Base-by-base conservation (phyloP, 257 asterid species). In the Capsicum pubescens region DNA sequence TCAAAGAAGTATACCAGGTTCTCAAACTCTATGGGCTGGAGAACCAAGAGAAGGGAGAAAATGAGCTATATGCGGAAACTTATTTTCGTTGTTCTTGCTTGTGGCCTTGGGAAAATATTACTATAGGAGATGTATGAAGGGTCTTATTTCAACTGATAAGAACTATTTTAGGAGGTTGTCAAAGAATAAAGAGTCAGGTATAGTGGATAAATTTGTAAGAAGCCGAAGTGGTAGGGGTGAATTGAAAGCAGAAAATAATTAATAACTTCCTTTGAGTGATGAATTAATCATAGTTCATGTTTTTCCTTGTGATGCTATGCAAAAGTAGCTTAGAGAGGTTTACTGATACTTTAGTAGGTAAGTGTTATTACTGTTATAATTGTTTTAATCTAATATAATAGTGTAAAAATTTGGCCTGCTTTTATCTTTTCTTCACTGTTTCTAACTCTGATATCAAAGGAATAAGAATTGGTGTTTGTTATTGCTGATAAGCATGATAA, bases 51-150 rank as follows among this genome's bases (percentile, higher is more conserved):
- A 81, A 85, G 83, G 86, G 71, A 48, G 90, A 86, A 72, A 88
- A 83, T 82, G 87, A 87, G 82, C 50, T 89, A 36, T 66, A 90
- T 36, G 87, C 86, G 83, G 95, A 90, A 72, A 72, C 48, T 58
- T 91, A 85, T 88, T 92, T 93, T 71, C 95, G 96, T 84, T 91
- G 92, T 58, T 93, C 94, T 67, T 89, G 97, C 58, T 85, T 86
- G 26, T 93, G 97, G 94, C 95, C 97, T 60, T 91, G 96, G 92
- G 92, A 88, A 76, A 87, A 91, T 52, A 86, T 92, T 93, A 88
- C 70, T 91, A 89, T 42, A 83, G 94, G 84, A 26, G 90, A 81
- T 86, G 86, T 84, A 89, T 82, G 19, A 91, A 89, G 83, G 95
- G 94, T 4, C 85, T 86, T 21, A 85, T 90, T 26, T 91, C 92